phyloP scores from a whole-genome alignment of 2,329 filamentous ascomycete genomes.

The Aureobasidium subglaciale region DNA sequence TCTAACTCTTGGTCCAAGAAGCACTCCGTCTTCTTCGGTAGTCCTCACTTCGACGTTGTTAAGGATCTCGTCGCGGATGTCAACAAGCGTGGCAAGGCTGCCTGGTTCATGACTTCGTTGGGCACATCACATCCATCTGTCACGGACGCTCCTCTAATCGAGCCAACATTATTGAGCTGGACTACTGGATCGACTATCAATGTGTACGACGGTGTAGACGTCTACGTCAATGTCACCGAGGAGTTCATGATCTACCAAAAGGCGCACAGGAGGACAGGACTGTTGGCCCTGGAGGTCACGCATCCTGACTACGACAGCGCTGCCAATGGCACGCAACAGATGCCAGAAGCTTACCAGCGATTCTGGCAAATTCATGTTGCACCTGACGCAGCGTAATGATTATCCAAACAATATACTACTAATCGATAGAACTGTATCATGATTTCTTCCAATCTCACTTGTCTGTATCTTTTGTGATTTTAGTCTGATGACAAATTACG shows the following conservation, averaged over 20 bases:
- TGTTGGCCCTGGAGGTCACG: conserved; percentile 45
- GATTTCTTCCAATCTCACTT: too few species aligned
- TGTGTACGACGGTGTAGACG: conserved; percentile 47
- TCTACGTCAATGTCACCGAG: conserved; percentile 54
- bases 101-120: conserved; percentile 38
- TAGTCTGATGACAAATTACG: too few species aligned
- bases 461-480: too few species aligned
- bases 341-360: conserved; percentile 24
- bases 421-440: too few species aligned
- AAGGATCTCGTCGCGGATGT: conserved; percentile 47
- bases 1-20: conserved; percentile 57
- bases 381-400: conserved; percentile 20
- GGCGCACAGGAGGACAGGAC: conserved; percentile 36
- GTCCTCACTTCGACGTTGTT: conserved; percentile 59
- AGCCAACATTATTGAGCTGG: conserved; percentile 54
- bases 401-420: background rate
- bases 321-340: conserved; percentile 11
- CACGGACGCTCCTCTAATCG: conserved; percentile 59
- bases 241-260: conserved; percentile 49
- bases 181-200: conserved; percentile 56
- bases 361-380: conserved; percentile 40
- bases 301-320: conserved; percentile 29
- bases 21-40: conserved; percentile 53
- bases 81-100: conserved; percentile 32
- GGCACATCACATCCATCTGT: conserved; percentile 51